phyloP scores from a whole-genome alignment of 768 basidiomycete genomes.

The Lentinula edodes region DNA sequence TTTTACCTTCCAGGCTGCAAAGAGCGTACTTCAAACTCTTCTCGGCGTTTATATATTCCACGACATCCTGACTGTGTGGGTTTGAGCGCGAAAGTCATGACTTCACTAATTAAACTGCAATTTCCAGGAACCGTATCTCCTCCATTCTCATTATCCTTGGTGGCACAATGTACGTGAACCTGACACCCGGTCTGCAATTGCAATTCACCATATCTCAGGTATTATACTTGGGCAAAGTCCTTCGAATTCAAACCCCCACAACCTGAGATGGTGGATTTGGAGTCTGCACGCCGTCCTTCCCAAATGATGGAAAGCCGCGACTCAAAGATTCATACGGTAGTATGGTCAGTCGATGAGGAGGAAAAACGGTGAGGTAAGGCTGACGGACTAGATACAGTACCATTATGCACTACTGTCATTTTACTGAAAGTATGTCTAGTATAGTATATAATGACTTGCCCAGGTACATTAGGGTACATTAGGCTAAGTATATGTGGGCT shows the following conservation, averaged over 20 bases:
- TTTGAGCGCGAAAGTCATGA: slow-evolving; percentile 15
- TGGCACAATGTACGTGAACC: slow-evolving; percentile 53
- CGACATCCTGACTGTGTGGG: slow-evolving; percentile 70
- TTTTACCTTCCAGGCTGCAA: slow-evolving; percentile 49
- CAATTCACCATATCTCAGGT: slow-evolving; percentile 24
- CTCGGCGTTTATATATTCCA: slow-evolving; percentile 73
- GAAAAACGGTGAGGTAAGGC: slow-evolving; percentile 4
- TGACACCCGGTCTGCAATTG: background rate
- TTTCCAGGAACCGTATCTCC: slow-evolving; percentile 48
- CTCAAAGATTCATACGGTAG: slow-evolving; percentile 12
- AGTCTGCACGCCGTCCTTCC: background rate
- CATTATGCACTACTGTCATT: too few species aligned
- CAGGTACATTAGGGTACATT: too few species aligned
- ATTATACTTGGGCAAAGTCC: slow-evolving; percentile 48
- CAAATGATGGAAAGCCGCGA: slow-evolving; percentile 12
- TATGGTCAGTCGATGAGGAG: slow-evolving; percentile 22
- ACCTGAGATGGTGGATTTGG: background rate
- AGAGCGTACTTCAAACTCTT: slow-evolving; percentile 80
- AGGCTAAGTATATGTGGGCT: too few species aligned
- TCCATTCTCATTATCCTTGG: slow-evolving; percentile 64
- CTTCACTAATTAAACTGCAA: background rate
- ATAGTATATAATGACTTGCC: too few species aligned
- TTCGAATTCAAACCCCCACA: slow-evolving; percentile 8
- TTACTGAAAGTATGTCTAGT: too few species aligned
- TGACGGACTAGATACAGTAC: too few species aligned